A percentile compares a stretch with the other conserved stretches of the same genome.
These are phyloP conservation scores for Rhizopus sp. DNA, from an alignment of 371 early-diverging fungal genomes.

Conservation along the genomic window DNA sequence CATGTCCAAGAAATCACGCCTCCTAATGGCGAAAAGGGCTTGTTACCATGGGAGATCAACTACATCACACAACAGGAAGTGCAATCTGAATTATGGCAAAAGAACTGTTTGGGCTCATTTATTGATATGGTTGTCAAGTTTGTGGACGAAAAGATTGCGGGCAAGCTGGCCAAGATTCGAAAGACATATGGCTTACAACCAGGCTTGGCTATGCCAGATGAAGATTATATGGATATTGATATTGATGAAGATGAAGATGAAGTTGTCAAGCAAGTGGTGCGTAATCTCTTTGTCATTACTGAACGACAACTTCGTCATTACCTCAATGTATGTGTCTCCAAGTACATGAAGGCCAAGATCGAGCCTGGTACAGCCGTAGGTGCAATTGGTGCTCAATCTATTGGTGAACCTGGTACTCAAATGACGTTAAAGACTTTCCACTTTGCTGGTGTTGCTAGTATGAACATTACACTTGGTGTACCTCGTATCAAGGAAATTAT, in stretches of 20 bases:
- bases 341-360: constrained; percentile 88
- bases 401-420: constrained; percentile 99
- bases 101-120: constrained; percentile 69
- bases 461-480: constrained; percentile 99
- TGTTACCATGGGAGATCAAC: constrained; percentile 77
- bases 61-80: constrained; percentile 56
- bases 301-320: constrained; percentile 73
- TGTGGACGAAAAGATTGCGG: constrained; percentile 58
- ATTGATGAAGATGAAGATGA: constrained; percentile 57
- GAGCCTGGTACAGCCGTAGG: constrained; percentile 98
- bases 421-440: constrained; percentile 99
- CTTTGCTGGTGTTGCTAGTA: constrained; percentile 99
- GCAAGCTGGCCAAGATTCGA: constrained; percentile 49
- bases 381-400: constrained; percentile 97
- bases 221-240: constrained; percentile 66
- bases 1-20: constrained; percentile 54
- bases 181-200: constrained; percentile 52
- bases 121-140: constrained; percentile 60
- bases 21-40: constrained; percentile 32
- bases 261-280: constrained; percentile 54
- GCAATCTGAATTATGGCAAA: constrained; percentile 54
- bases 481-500: constrained; percentile 99
- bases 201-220: constrained; percentile 59
- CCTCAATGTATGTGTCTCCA: constrained; percentile 75
- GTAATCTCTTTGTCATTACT: constrained; percentile 76